Evolutionary conservation across 2,329 filamentous ascomycete species (phyloP).

Genomic region (Immersiporthe knoxdaviesiana): DNA sequence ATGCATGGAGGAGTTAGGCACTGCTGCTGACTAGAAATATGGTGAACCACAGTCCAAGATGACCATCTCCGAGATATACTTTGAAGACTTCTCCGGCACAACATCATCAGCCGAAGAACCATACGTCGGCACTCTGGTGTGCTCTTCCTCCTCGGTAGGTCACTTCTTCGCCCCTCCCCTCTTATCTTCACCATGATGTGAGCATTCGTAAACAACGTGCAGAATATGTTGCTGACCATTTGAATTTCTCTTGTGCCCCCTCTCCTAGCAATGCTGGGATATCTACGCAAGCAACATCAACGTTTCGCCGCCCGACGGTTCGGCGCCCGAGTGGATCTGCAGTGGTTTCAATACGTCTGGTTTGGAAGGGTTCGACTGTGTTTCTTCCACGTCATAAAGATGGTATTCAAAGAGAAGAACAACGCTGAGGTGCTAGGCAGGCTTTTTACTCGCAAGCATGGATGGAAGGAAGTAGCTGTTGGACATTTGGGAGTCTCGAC

Average conservation of each 20-base stretch:
- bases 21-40: neutral
- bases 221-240: neutral
- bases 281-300: slow-evolving; percentile 18
- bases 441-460: too few relatives aligned
- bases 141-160: slow-evolving; percentile 9
- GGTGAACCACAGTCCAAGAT: slow-evolving; percentile 13
- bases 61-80: slow-evolving; percentile 16
- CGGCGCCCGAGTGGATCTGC: slow-evolving; percentile 17
- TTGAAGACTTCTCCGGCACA: slow-evolving; percentile 11
- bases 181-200: neutral
- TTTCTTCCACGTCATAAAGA: slow-evolving; percentile 9
- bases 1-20: neutral
- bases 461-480: neutral
- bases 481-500: neutral
- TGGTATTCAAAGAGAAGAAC: too few relatives aligned
- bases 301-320: slow-evolving; percentile 13
- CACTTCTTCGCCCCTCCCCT: neutral
- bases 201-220: neutral
- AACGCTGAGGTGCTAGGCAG: too few relatives aligned
- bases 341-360: slow-evolving; percentile 17
- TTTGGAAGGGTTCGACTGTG: slow-evolving; percentile 14
- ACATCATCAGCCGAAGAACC: slow-evolving; percentile 12
- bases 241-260: neutral
- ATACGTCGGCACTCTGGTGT: slow-evolving; percentile 12
- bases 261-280: slow-evolving; percentile 15